phyloP scores from a whole-genome alignment of 139 green algal genomes.

The Parachlorella kessleri region DNA sequence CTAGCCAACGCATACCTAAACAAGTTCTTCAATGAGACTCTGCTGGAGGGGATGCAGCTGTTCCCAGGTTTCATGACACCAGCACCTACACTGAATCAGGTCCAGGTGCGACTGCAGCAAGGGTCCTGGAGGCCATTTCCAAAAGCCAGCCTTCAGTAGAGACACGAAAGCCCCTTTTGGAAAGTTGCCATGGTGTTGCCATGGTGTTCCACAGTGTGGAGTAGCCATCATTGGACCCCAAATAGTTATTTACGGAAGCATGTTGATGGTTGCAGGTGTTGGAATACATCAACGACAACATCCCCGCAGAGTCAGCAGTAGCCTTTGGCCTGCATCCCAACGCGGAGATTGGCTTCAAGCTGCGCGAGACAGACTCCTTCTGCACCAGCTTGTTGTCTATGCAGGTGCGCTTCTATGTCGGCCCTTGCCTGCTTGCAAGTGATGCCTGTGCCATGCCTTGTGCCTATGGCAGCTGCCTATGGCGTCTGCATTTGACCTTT shows the following conservation, averaged over 20 bases:
- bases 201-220: too few relatives aligned
- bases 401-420: conserved; percentile 8
- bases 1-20: conserved; percentile 79
- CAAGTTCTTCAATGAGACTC: conserved; percentile 79
- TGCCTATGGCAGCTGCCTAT: too few relatives aligned
- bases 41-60: conserved; percentile 84
- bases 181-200: too few relatives aligned
- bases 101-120: neutral
- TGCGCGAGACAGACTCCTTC: conserved; percentile 77
- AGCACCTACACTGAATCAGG: conserved; percentile 33
- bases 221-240: too few relatives aligned
- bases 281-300: conserved; percentile 81
- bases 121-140: too few relatives aligned
- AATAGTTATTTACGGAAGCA: too few relatives aligned
- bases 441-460: neutral
- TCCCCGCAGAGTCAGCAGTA: conserved; percentile 80
- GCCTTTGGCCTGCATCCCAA: conserved; percentile 93
- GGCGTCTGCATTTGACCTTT: too few relatives aligned
- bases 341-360: conserved; percentile 92
- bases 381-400: conserved; percentile 65
- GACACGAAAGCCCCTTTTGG: too few relatives aligned
- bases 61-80: conserved; percentile 78
- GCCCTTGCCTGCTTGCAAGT: too few relatives aligned
- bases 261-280: conserved; percentile 53
- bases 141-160: too few relatives aligned